Percentiles rank a stretch among this genome's conserved stretches.
These are phyloP conservation scores for Russula ochroleuca DNA, from an alignment of 768 basidiomycete genomes.

Conservation along the genomic window DNA sequence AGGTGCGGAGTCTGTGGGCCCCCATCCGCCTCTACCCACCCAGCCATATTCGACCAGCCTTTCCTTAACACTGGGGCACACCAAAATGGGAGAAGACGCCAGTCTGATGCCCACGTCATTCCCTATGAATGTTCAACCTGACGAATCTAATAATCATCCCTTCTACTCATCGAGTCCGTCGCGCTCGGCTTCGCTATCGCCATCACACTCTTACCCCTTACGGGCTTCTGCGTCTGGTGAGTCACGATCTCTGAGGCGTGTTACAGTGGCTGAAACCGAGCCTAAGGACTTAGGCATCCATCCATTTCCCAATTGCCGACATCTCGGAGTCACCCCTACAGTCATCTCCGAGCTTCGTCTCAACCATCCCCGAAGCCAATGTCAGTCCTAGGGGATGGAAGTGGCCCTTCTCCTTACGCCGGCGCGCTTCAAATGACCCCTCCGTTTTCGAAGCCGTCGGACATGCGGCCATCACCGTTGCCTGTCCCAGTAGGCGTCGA, in stretches of 20 bases:
- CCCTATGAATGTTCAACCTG: neutral
- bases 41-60: neutral
- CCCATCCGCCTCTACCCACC: neutral
- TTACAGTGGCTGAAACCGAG: neutral
- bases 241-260: neutral
- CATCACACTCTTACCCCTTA: neutral
- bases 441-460: neutral
- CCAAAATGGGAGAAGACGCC: neutral
- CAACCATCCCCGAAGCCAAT: neutral
- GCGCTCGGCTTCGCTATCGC: neutral
- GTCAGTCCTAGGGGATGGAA: neutral
- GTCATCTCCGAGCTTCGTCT: conserved; percentile 1
- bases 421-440: neutral
- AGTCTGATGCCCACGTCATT: neutral
- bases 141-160: neutral
- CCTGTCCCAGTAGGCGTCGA: neutral
- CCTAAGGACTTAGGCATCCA: neutral
- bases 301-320: neutral
- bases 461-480: neutral
- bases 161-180: neutral
- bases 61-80: conserved; percentile 7
- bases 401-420: neutral
- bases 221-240: neutral
- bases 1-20: conserved; percentile 4
- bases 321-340: neutral